These are phyloP conservation scores for Hyaloscypha bicolor DNA, from an alignment of 495 filamentous ascomycete genomes.

Conservation along the genomic window DNA sequence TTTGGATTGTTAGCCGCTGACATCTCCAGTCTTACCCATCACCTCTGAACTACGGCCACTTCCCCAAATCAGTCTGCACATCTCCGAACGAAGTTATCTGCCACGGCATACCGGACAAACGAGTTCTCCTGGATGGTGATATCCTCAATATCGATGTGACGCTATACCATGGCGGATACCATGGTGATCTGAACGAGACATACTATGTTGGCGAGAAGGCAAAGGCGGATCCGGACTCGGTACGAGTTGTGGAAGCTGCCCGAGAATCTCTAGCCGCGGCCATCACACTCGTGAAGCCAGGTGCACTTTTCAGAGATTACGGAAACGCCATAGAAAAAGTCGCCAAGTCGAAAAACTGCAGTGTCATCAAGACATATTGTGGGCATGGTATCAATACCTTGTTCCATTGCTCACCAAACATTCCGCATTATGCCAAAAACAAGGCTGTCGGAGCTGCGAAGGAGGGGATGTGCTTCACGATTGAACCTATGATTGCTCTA, in stretches of 20 bases:
- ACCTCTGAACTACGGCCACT: slow-evolving; percentile 92
- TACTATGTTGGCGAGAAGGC: slow-evolving; percentile 86
- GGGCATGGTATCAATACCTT: slow-evolving; percentile 85
- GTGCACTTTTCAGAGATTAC: slow-evolving; percentile 81
- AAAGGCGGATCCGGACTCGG: slow-evolving; percentile 70
- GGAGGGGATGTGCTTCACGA: slow-evolving; percentile 90
- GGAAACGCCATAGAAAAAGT: slow-evolving; percentile 85
- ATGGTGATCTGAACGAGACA: slow-evolving; percentile 89
- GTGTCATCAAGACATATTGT: slow-evolving; percentile 86
- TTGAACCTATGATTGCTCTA: slow-evolving; percentile 88
- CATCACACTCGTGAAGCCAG: slow-evolving; percentile 83
- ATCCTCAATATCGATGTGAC: slow-evolving; percentile 91
- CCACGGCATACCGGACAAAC: slow-evolving; percentile 86
- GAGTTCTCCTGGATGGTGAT: slow-evolving; percentile 78
- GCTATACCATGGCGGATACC: slow-evolving; percentile 83
- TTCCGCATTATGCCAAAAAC: slow-evolving; percentile 89
- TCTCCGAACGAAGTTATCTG: slow-evolving; percentile 96
- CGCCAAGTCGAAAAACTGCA: slow-evolving; percentile 76
- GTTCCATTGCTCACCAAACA: slow-evolving; percentile 83
- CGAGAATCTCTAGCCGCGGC: slow-evolving; percentile 82
- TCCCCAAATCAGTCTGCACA: slow-evolving; percentile 97
- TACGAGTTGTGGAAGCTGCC: slow-evolving; percentile 83
- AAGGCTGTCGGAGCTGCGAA: slow-evolving; percentile 88
- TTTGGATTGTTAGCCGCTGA: slow-evolving; percentile 6
- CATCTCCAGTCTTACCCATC: slow-evolving; percentile 88